These are phyloP conservation scores for Urtica urens DNA, from an alignment of 306 rosid species.

Conservation along the genomic window DNA sequence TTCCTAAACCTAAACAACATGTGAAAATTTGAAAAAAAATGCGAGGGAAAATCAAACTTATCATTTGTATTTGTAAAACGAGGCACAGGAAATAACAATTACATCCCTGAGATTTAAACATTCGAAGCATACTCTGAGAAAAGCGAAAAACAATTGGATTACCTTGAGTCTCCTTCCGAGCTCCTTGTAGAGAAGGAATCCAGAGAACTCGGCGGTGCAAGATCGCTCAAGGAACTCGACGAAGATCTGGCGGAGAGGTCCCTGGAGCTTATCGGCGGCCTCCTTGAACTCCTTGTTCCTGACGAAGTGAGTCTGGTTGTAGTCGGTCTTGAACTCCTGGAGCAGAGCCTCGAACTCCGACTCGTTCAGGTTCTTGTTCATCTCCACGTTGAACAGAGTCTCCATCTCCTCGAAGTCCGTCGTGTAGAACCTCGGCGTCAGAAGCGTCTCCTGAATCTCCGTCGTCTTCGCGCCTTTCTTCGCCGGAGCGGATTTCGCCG, in stretches of 20 bases:
- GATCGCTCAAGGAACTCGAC: conserved; percentile 98
- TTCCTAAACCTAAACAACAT: too few relatives aligned
- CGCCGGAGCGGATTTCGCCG: conserved; percentile 35
- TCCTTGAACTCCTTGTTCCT: conserved; percentile 97
- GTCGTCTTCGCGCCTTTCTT: conserved; percentile 43
- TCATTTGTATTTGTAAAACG: too few relatives aligned
- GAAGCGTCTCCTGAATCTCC: conserved; percentile 70
- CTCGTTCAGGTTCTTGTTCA: conserved; percentile 76
- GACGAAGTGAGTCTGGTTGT: conserved; percentile 92
- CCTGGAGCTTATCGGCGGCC: conserved; percentile 85
- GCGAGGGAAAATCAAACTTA: too few relatives aligned
- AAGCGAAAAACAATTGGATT: too few relatives aligned
- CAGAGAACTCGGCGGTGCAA: conserved; percentile 98
- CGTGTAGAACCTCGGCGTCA: conserved; percentile 92
- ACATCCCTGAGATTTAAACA: too few relatives aligned
- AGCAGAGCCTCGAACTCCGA: conserved; percentile 77
- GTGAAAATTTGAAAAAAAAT: too few relatives aligned
- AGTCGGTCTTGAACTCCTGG: conserved; percentile 98
- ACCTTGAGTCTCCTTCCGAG: conserved; percentile 98
- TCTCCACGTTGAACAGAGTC: conserved; percentile 92
- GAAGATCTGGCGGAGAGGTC: conserved; percentile 79
- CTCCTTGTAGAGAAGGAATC: conserved; percentile 94
- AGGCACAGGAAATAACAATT: too few relatives aligned
- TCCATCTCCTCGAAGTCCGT: conserved; percentile 98
- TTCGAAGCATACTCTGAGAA: too few relatives aligned